Percentiles rank a stretch among this genome's conserved stretches.
Evolutionary conservation across 306 rosid genomes (phyloP).

Genomic region (Corylus avellana): DNA sequence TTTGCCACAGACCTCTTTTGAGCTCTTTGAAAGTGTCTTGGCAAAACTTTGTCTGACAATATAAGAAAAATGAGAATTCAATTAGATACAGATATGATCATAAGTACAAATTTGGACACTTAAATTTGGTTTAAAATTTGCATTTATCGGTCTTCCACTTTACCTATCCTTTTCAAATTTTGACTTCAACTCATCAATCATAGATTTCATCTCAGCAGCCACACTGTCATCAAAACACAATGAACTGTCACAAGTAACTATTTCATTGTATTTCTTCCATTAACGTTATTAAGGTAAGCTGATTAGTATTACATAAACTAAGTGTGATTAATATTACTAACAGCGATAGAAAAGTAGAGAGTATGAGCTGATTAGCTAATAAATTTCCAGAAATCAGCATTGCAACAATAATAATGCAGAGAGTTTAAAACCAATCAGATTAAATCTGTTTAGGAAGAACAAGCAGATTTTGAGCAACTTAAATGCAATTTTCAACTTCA

Average conservation of each 20-base stretch:
- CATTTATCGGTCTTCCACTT: constrained; percentile 3
- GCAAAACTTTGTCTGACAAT: constrained; percentile 75
- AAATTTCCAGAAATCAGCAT: neutral
- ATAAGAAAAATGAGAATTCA: constrained; percentile 4
- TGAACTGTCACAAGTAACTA: constrained; percentile 1
- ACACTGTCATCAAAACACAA: constrained; percentile 58
- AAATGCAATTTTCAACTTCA: neutral
- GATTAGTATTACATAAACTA: neutral
- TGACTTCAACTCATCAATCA: constrained; percentile 66
- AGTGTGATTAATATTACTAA: neutral
- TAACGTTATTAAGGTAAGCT: neutral
- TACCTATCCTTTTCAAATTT: constrained; percentile 97
- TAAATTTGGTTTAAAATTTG: neutral
- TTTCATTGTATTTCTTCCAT: neutral
- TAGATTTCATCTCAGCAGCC: constrained; percentile 70
- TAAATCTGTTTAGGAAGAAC: neutral
- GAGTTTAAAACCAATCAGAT: neutral
- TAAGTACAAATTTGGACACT: neutral
- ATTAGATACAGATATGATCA: constrained; percentile 7
- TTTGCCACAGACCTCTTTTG: constrained; percentile 74
- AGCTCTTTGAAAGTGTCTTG: constrained; percentile 88
- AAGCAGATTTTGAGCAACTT: neutral
- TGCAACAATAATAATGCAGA: neutral
- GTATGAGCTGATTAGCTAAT: neutral
- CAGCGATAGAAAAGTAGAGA: neutral